phyloP scores from a whole-genome alignment of 805 yeast genomes.

The Jamesozyma hellenica region DNA sequence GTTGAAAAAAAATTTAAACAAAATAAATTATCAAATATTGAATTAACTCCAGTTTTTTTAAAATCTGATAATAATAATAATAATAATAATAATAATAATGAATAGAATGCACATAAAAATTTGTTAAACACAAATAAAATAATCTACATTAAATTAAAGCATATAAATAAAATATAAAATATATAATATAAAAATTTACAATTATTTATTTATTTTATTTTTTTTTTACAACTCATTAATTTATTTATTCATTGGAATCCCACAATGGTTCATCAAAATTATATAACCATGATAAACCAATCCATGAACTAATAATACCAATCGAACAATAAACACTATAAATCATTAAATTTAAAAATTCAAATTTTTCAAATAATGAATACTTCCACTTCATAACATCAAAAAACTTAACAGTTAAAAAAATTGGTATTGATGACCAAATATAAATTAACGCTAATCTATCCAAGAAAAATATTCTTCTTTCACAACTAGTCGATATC shows the following conservation, averaged over 20 bases:
- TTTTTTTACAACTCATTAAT: too few relatives aligned
- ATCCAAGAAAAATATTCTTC: constrained; percentile 57
- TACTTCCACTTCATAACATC: constrained; percentile 49
- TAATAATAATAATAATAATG: not conserved
- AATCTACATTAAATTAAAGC: not conserved
- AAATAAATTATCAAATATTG: constrained; percentile 6
- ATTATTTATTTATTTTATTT: not conserved
- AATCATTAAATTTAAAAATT: constrained; percentile 71
- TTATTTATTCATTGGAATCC: constrained; percentile 20
- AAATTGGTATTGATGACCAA: constrained; percentile 56
- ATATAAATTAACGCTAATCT: constrained; percentile 58
- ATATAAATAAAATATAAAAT: not conserved
- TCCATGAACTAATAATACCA: constrained; percentile 82
- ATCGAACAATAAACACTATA: constrained; percentile 78
- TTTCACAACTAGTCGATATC: constrained; percentile 31
- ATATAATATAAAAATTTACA: not conserved
- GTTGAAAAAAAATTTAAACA: not conserved
- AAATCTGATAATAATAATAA: constrained; percentile 22
- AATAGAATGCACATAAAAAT: not conserved
- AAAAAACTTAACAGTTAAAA: constrained; percentile 37
- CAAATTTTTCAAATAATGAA: constrained; percentile 45
- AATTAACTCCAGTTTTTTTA: constrained; percentile 23
- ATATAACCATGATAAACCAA: constrained; percentile 80
- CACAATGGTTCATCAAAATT: constrained; percentile 72
- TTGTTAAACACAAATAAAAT: not conserved